Conservation (phyloP, 768 basidiomycete species). For the Chiua virens region DNA sequence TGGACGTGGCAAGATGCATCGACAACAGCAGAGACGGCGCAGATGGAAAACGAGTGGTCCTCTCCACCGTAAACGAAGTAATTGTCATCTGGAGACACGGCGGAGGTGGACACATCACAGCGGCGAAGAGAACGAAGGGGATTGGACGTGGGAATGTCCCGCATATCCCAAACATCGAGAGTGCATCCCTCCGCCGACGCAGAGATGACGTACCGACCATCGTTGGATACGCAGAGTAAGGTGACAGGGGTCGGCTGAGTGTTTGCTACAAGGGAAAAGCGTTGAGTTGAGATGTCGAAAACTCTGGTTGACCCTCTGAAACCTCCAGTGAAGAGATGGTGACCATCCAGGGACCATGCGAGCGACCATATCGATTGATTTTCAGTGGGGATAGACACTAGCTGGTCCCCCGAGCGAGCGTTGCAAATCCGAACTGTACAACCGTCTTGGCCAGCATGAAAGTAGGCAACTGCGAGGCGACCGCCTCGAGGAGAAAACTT, state of each 20-base stretch:
- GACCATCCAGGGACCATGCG: constrained; percentile 7
- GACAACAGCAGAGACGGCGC: too few species aligned
- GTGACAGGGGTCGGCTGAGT: constrained; percentile 3
- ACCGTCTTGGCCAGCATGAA: constrained; percentile 1
- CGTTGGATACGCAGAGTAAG: constrained; percentile 1
- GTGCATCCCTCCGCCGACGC: constrained; percentile 3
- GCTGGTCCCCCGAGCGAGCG: constrained; percentile 1
- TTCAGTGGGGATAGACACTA: not conserved
- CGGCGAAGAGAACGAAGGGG: not conserved
- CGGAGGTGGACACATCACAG: not conserved
- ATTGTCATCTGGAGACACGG: constrained; percentile 5
- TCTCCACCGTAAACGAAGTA: not conserved
- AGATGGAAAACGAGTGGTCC: too few species aligned
- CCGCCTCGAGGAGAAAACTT: constrained; percentile 16
- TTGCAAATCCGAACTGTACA: constrained; percentile 13
- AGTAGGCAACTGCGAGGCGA: constrained; percentile 4
- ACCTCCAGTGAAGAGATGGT: constrained; percentile 12
- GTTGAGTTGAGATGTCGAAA: constrained; percentile 4
- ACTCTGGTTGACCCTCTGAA: constrained; percentile 5
- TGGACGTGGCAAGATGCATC: too few species aligned
- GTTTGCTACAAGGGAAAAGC: not conserved
- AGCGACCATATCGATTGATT: too few species aligned
- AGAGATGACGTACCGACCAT: constrained; percentile 8
- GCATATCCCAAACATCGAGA: constrained; percentile 16
- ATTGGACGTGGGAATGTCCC: not conserved